A percentile compares a stretch with the other conserved stretches of the same genome.
phyloP scores from a whole-genome alignment of 352 stramenopile genomes.

The Pythium sp. region DNA sequence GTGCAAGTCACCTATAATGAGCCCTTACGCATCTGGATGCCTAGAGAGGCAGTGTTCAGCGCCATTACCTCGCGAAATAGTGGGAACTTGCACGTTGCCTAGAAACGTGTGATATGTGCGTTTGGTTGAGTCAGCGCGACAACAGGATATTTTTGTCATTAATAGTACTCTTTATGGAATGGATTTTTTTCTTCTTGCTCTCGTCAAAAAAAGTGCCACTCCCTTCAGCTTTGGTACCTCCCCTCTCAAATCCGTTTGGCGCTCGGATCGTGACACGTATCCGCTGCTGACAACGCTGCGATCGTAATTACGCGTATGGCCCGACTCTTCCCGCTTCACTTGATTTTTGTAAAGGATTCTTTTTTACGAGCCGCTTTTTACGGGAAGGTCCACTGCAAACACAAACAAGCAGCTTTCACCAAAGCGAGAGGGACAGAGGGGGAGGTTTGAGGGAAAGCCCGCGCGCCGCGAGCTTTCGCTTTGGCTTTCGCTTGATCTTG shows the following conservation, averaged over 20 bases:
- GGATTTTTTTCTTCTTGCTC: no score
- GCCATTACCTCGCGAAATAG: not conserved
- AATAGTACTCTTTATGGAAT: no score
- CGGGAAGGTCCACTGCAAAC: slow-evolving; percentile 4
- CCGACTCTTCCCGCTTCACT: not conserved
- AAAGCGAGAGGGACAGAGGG: not conserved
- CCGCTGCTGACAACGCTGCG: not conserved
- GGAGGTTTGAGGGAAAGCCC: slow-evolving; percentile 8
- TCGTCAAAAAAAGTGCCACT: slow-evolving; percentile 1
- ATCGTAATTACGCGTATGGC: slow-evolving; percentile 5
- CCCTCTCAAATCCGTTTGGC: slow-evolving; percentile 3
- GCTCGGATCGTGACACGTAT: slow-evolving; percentile 5
- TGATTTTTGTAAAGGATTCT: slow-evolving; percentile 7
- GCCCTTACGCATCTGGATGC: not conserved
- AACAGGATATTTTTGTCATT: not conserved
- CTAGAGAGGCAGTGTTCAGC: not conserved
- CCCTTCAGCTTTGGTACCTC: not conserved
- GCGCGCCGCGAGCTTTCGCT: not conserved
- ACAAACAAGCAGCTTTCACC: not conserved
- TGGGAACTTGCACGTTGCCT: not conserved
- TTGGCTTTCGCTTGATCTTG: not conserved
- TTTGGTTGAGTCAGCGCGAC: not conserved
- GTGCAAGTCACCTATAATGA: not conserved
- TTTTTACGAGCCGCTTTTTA: slow-evolving; percentile 16
- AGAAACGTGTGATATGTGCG: no score